Conservation (phyloP, 495 filamentous ascomycete genomes). For the Pyronema domesticum region DNA sequence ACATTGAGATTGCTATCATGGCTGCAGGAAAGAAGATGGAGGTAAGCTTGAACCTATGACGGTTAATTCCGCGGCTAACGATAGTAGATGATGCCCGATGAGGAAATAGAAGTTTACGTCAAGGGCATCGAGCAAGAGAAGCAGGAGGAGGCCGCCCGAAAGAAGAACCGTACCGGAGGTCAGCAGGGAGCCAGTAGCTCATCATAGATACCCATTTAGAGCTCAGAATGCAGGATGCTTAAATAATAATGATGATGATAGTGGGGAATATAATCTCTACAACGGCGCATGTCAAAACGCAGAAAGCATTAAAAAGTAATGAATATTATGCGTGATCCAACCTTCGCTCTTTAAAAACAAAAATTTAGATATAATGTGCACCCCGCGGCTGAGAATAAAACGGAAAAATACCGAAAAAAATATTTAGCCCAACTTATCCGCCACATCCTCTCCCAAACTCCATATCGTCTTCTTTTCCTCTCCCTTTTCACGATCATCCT, state of each 20-base stretch:
- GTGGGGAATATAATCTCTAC: too few relatives aligned
- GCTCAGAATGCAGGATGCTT: background rate
- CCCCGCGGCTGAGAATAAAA: too few relatives aligned
- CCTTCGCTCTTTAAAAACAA: too few relatives aligned
- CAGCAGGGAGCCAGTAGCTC: constrained; percentile 2
- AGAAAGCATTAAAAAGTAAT: too few relatives aligned
- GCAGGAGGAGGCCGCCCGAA: constrained; percentile 92
- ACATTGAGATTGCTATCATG: constrained; percentile 99
- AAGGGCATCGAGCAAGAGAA: constrained; percentile 98
- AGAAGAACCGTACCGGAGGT: constrained; percentile 49
- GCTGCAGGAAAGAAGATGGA: constrained; percentile 79
- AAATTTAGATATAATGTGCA: too few relatives aligned
- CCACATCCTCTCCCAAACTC: background rate
- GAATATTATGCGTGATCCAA: too few relatives aligned
- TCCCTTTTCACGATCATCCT: constrained; percentile 64
- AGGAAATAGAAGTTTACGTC: constrained; percentile 89
- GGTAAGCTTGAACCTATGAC: constrained; percentile 5
- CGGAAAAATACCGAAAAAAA: too few relatives aligned
- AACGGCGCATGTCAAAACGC: too few relatives aligned
- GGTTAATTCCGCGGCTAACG: background rate
- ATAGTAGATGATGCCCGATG: constrained; percentile 61
- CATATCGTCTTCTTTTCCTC: constrained; percentile 29
- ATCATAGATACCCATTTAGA: background rate
- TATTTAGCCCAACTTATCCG: constrained; percentile 1
- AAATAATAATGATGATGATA: too few relatives aligned